Percentiles rank a stretch among this genome's conserved stretches.
Conservation (phyloP, 1,139 yeast genomes). For the Geotrichum histeridarum region DNA sequence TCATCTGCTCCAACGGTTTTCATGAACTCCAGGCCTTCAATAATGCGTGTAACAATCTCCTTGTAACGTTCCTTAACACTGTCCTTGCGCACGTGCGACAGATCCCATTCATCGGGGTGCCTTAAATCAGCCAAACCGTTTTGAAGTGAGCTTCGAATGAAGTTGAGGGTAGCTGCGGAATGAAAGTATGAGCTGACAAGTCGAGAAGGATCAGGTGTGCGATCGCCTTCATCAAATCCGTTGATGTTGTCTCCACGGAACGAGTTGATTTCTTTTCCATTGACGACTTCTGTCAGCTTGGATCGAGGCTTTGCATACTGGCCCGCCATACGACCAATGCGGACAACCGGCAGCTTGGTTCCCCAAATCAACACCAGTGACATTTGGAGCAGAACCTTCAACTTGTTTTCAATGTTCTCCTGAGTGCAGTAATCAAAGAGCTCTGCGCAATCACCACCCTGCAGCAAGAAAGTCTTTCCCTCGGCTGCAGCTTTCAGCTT, state of each 20-base stretch:
- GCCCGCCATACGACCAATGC: constrained; percentile 45
- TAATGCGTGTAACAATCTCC: constrained; percentile 37
- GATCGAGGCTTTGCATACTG: constrained; percentile 46
- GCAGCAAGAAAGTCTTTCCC: constrained; percentile 43
- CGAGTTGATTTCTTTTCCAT: constrained; percentile 41
- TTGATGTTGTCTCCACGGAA: constrained; percentile 45
- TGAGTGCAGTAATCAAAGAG: constrained; percentile 43
- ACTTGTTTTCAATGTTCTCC: constrained; percentile 41
- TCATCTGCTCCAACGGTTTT: constrained; percentile 40
- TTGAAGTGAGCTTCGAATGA: constrained; percentile 37
- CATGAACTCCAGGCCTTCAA: constrained; percentile 40
- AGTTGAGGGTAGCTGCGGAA: constrained; percentile 44
- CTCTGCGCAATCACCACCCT: constrained; percentile 48
- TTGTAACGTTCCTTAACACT: constrained; percentile 39
- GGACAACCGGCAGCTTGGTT: constrained; percentile 38
- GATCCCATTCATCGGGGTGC: constrained; percentile 42
- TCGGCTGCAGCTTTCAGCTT: constrained; percentile 41
- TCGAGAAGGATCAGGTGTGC: constrained; percentile 42
- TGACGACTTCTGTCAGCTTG: constrained; percentile 40
- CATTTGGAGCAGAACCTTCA: constrained; percentile 44
- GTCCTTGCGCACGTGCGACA: constrained; percentile 40
- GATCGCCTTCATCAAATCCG: constrained; percentile 39
- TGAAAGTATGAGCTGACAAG: constrained; percentile 44
- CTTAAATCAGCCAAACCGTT: constrained; percentile 43
- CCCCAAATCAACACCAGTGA: constrained; percentile 44